phyloP scores from a whole-genome alignment of 2,329 filamentous ascomycete genomes.

The Aspergillus sp. region DNA sequence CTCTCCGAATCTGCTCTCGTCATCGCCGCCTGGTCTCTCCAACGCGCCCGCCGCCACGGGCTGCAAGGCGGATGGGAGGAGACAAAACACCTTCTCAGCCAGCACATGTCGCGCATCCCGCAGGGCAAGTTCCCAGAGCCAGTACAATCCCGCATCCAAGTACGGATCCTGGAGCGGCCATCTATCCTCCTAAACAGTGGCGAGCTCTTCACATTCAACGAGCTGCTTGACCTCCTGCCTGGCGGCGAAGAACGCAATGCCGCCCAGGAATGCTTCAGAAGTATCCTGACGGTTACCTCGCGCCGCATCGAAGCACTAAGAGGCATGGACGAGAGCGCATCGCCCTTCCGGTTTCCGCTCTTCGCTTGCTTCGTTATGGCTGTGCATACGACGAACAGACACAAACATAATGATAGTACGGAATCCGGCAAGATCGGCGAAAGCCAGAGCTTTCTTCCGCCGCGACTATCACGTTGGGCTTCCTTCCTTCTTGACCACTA shows the following conservation, averaged over 20 bases:
- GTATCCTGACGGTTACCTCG: constrained; percentile 21
- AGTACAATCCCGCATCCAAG: constrained; percentile 29
- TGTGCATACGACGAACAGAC: constrained; percentile 17
- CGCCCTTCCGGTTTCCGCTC: constrained; percentile 29
- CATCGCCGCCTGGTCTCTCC: constrained; percentile 41
- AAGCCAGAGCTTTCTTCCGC: constrained; percentile 23
- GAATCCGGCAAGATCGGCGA: constrained; percentile 11
- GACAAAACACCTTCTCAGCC: constrained; percentile 28
- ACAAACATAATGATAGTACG: not conserved
- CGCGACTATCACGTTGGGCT: constrained; percentile 38
- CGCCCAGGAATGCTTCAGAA: constrained; percentile 25
- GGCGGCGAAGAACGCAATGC: constrained; percentile 23
- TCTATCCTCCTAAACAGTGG: constrained; percentile 36
- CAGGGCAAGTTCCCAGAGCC: constrained; percentile 28
- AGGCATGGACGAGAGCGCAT: constrained; percentile 22
- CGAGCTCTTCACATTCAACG: constrained; percentile 36
- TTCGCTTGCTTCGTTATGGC: constrained; percentile 37
- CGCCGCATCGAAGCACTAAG: constrained; percentile 19
- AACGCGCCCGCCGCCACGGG: constrained; percentile 32
- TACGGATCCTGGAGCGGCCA: constrained; percentile 32
- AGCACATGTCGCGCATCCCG: constrained; percentile 32
- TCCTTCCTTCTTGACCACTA: constrained; percentile 37
- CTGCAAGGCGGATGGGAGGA: constrained; percentile 26
- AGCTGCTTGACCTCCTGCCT: constrained; percentile 32
- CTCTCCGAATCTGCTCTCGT: constrained; percentile 41